A percentile compares a stretch with the other conserved stretches of the same genome.
Conservation (phyloP, 345 rosid genomes). For the Cochlearia excelsa region DNA sequence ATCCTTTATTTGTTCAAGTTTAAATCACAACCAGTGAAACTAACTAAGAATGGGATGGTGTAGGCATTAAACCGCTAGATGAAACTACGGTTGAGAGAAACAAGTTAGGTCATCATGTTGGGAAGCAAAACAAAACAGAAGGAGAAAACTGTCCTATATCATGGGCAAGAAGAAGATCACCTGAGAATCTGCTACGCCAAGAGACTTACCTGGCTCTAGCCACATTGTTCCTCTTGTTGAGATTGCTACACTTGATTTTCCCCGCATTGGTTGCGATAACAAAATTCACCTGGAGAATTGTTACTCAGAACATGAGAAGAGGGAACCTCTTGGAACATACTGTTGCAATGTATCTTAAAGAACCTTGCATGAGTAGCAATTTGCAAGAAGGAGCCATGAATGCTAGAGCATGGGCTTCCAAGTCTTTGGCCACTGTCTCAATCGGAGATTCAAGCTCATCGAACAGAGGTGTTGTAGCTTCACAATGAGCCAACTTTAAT, state of each 20-base stretch:
- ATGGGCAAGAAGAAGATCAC: constrained; percentile 79
- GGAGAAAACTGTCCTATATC: constrained; percentile 84
- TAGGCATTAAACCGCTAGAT: constrained; percentile 46
- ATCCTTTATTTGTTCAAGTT: too few relatives aligned
- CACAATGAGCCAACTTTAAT: constrained; percentile 5
- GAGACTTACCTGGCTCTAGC: constrained; percentile 86
- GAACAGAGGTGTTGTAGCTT: constrained; percentile 42
- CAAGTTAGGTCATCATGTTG: constrained; percentile 40
- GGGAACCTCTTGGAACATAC: constrained; percentile 68
- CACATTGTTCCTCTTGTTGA: constrained; percentile 57
- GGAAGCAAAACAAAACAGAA: constrained; percentile 47
- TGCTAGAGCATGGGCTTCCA: constrained; percentile 90
- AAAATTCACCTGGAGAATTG: constrained; percentile 51
- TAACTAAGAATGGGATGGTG: constrained; percentile 8
- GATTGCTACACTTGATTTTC: constrained; percentile 51
- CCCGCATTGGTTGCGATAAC: constrained; percentile 47
- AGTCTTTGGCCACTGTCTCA: constrained; percentile 90
- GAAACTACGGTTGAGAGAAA: constrained; percentile 41
- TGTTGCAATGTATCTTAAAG: constrained; percentile 50
- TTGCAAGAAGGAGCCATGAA: constrained; percentile 88
- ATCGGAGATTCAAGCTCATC: constrained; percentile 73
- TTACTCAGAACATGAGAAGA: constrained; percentile 43
- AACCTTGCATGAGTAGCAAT: constrained; percentile 75
- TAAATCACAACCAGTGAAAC: neutral
- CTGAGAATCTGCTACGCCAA: constrained; percentile 75